These are phyloP conservation scores for Syncephalastrum contaminatum DNA, from an alignment of 371 early-diverging fungal species.

Conservation along the genomic window DNA sequence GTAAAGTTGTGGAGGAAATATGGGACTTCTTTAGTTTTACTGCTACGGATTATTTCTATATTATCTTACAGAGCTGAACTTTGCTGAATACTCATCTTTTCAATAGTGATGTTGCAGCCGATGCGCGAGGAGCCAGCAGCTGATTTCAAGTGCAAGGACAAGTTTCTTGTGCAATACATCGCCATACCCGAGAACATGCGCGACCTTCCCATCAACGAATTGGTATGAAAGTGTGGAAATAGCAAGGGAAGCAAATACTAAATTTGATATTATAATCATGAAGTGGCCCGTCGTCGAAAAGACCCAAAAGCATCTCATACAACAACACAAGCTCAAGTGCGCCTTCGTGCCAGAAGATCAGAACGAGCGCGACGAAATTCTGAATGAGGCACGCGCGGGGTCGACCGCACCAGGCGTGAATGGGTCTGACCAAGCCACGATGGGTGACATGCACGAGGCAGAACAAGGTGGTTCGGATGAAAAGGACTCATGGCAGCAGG, in stretches of 20 bases:
- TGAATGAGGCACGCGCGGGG: too few relatives aligned
- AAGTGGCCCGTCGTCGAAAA: slow-evolving; percentile 63
- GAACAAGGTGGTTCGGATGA: too few relatives aligned
- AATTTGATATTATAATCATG: not conserved
- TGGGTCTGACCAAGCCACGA: too few relatives aligned
- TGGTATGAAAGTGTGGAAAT: too few relatives aligned
- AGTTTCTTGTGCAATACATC: slow-evolving; percentile 68
- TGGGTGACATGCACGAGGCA: too few relatives aligned
- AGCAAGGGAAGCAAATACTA: too few relatives aligned
- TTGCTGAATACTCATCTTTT: not conserved
- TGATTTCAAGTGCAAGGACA: slow-evolving; percentile 72
- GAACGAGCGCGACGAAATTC: too few relatives aligned
- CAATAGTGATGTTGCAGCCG: slow-evolving; percentile 62
- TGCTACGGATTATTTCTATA: too few relatives aligned
- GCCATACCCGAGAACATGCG: slow-evolving; percentile 5
- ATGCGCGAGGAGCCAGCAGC: slow-evolving; percentile 62
- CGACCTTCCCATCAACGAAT: slow-evolving; percentile 14
- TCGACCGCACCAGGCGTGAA: too few relatives aligned
- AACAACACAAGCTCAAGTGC: slow-evolving; percentile 67
- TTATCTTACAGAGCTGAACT: too few relatives aligned
- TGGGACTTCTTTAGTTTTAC: not conserved
- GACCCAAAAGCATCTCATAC: slow-evolving; percentile 46
- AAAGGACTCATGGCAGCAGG: too few relatives aligned
- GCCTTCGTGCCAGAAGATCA: slow-evolving; percentile 38
- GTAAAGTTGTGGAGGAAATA: slow-evolving; percentile 28